A percentile compares a stretch with the other conserved stretches of the same genome.
Conservation (phyloP, 2,329 filamentous ascomycete species). For the Chrysosporium keratinophilum region DNA sequence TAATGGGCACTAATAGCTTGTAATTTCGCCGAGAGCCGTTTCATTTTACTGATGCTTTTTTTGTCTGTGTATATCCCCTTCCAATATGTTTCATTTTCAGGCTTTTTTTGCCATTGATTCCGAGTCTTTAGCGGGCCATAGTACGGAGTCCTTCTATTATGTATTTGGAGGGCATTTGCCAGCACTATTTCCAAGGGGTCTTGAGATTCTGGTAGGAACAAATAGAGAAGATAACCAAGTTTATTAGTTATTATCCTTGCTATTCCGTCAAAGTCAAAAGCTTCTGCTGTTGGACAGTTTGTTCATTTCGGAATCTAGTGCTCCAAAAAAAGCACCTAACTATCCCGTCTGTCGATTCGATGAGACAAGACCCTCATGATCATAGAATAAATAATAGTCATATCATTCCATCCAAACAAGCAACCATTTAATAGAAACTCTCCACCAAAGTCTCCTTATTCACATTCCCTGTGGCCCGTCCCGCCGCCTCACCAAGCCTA, state of each 20-base stretch:
- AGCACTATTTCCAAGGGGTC: background rate
- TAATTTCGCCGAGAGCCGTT: background rate
- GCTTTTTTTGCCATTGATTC: background rate
- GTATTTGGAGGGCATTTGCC: background rate
- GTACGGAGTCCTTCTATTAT: background rate
- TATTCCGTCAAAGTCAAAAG: too few relatives aligned
- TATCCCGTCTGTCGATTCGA: background rate
- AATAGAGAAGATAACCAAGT: background rate
- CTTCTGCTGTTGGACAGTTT: too few relatives aligned
- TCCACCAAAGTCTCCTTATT: constrained; percentile 99
- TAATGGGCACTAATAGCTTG: background rate
- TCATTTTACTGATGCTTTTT: background rate
- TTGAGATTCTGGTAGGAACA: background rate
- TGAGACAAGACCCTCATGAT: background rate
- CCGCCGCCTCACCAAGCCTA: constrained; percentile 73
- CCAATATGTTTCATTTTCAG: background rate
- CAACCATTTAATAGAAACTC: constrained; percentile 69
- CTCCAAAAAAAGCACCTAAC: background rate
- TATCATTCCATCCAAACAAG: background rate
- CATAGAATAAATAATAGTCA: background rate
- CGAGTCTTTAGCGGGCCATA: constrained; percentile 4
- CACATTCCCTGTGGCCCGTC: constrained; percentile 55
- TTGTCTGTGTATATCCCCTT: background rate
- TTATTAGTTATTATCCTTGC: too few relatives aligned
- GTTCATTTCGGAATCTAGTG: background rate